phyloP scores from a whole-genome alignment of 2,329 filamentous ascomycete genomes.

The Fusarium coffeatum region DNA sequence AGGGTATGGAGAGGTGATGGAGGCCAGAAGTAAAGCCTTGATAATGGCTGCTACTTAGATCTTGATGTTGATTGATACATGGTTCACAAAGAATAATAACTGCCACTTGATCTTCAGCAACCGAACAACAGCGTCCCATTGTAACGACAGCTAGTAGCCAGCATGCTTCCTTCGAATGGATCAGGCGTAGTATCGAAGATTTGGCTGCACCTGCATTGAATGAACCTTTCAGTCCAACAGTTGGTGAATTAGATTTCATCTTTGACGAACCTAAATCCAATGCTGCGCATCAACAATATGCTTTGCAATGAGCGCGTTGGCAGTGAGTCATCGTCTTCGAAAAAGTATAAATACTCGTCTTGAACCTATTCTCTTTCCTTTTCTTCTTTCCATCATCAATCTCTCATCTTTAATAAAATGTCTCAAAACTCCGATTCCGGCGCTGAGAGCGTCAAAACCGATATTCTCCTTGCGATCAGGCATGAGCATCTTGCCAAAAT shows the following conservation, averaged over 20 bases:
- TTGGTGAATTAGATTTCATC: background rate
- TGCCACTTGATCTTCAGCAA: background rate
- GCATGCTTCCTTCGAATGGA: accelerated
- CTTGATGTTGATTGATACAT: too few relatives aligned
- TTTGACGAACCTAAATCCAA: too few relatives aligned
- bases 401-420: background rate
- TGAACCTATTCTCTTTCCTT: accelerated
- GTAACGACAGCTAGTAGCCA: background rate
- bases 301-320: too few relatives aligned
- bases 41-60: background rate
- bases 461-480: slow-evolving; percentile 43
- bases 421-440: background rate
- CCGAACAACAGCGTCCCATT: too few relatives aligned
- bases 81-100: accelerated
- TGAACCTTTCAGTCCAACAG: background rate
- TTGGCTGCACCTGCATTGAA: background rate
- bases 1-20: slow-evolving; percentile 1
- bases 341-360: background rate
- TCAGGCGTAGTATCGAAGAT: background rate
- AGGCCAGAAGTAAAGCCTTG: background rate
- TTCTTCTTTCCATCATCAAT: background rate
- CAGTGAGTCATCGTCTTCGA: background rate
- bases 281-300: too few relatives aligned
- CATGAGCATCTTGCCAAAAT: slow-evolving; percentile 40
- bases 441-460: background rate